Base-by-base conservation (phyloP, 306 rosid species). In the Citrullus colocynthis region DNA sequence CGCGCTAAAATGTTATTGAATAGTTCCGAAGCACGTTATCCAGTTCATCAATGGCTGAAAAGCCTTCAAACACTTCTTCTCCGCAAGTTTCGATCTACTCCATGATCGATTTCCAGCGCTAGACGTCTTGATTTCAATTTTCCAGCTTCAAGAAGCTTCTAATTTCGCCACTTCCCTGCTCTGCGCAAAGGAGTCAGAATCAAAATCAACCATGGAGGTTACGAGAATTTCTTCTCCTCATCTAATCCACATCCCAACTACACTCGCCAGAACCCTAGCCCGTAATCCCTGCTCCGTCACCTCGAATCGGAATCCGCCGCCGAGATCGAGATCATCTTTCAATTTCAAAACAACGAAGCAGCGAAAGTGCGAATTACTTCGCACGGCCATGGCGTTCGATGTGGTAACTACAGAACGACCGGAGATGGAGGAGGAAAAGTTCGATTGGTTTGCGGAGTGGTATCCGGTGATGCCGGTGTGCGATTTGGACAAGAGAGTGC, bases 401-500 rank as follows among this genome's bases (percentile, higher is more conserved):
- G 7, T 65, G 6, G 85, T 87, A 9, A 73, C 86, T 41, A 78
- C 90, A 59, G 88, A 93, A 13, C 73, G 76, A 4, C 69, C 62
- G 17, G 82, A 78, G 17, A 0, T 17, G n/a, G 66, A 2, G 36
- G 83, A 55, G 10, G 89, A 82, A 71, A 88, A 88, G 64, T 91
- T 94, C 75, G 95, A 94, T 44, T 90, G 98, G 98, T 90, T 84
- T 81, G 64, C 96, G 2, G 87, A 94, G 60, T 91, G 98, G 97
- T 94, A 92, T 76, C 97, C 98, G 2, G 20, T 94, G 56, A 94
- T 94, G 98, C 97, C 95, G 42, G 58, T 90, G 20, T 89, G 97
- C 63, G 97, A 92, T 78, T 87, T 92, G 39, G 96, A 92, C 85
- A 94, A 91, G 87, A 90, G 91, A 78, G 83, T 60, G 9, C 97